Base-by-base conservation (phyloP, 192 early-diverging fungal species). In the Pilobolus umbonatus region DNA sequence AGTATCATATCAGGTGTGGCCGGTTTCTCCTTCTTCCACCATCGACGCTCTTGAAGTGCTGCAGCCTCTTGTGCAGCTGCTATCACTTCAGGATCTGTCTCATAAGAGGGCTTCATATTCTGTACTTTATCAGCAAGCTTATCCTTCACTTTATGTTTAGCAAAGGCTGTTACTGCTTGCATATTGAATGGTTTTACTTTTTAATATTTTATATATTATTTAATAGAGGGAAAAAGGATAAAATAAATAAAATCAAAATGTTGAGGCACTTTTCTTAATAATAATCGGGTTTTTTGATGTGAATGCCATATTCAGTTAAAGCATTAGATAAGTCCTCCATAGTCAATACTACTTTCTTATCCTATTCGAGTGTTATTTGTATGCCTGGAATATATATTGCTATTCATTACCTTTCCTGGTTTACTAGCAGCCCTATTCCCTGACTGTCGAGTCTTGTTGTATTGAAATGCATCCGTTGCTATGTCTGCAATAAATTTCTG, bases 251-350 rank as follows among this genome's bases (percentile, higher is more conserved):
- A 31, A 38, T 53, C 32, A 22, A 54, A 34, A 22, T 24, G 24
- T 19, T n/a, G 42, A 56, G 34, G 22, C 39, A 17, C 19, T 42
- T 42, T 42, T 67, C 89, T 29, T 82, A 71, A 72, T 78, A 96
- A 72, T 92, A 95, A 17, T 98, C 94, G 5, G 94, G 96, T 59
- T 97, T 98, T 64, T 90, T 93, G 47, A 95, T 80, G 56, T 94
- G 94, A 49, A 98, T 85, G 34, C 96, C 96, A 55, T 97, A 93
- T 65, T 96, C 94, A 3, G 83, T 75, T 36, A 97, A 71, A 9
- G 94, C 94, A 14, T 86, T 81, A 3, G 91, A 81, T 45, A 98
- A 73, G 67, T 97, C 96, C 29, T 98, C 94, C 84, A 96, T 89
- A 12, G 83, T 95, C 40, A 98, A 65, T 17, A 93, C 89, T 14